These are phyloP conservation scores for Phytophthora tubulina DNA, from an alignment of 352 stramenopile genomes.

Conservation along the genomic window DNA sequence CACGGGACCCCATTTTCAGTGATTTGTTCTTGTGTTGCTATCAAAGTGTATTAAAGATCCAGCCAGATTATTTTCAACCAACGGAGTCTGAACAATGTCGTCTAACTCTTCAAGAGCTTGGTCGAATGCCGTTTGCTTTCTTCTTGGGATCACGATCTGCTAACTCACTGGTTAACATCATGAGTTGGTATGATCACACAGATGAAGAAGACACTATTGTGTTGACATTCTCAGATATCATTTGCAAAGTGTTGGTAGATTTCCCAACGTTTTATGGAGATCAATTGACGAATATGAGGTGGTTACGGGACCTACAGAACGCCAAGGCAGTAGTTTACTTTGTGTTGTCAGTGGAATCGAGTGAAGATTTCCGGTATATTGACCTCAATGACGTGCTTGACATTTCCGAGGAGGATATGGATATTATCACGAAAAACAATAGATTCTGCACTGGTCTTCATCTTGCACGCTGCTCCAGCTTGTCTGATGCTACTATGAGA, in stretches of 20 bases:
- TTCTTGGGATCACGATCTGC: constrained; percentile 70
- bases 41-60: constrained; percentile 56
- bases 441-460: constrained; percentile 56
- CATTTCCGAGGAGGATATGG: constrained; percentile 66
- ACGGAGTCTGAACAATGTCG: constrained; percentile 58
- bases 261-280: constrained; percentile 79
- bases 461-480: constrained; percentile 46
- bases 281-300: constrained; percentile 71
- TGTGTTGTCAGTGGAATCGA: constrained; percentile 59
- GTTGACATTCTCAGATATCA: constrained; percentile 71
- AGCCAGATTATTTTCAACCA: constrained; percentile 70
- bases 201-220: constrained; percentile 56
- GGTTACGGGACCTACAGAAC: constrained; percentile 63
- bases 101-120: constrained; percentile 58
- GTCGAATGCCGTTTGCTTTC: constrained; percentile 71
- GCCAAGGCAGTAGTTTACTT: constrained; percentile 71
- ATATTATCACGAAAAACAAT: constrained; percentile 66
- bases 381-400: constrained; percentile 63
- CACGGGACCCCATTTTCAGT: constrained; percentile 75
- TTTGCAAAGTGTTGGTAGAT: constrained; percentile 66
- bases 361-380: constrained; percentile 63
- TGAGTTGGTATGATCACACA: constrained; percentile 48
- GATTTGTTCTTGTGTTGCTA: constrained; percentile 85
- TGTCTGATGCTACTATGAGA: constrained; percentile 59
- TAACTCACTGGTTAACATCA: constrained; percentile 66